A percentile compares a stretch with the other conserved stretches of the same genome.
Conservation (phyloP, 768 basidiomycete species). For the Dictyophora rubrovolvata region DNA sequence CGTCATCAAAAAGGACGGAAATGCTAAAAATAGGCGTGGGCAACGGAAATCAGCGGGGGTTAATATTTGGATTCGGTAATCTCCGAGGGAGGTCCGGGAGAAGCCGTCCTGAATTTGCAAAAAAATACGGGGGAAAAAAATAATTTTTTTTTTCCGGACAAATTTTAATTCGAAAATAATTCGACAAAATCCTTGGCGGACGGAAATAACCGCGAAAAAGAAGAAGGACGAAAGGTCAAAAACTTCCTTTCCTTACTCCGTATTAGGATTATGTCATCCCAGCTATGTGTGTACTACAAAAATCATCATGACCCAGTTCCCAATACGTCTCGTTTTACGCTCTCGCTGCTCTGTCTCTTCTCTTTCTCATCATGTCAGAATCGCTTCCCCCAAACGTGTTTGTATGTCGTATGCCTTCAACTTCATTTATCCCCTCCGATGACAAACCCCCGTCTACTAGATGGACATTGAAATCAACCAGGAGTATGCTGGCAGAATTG, state of each 20-base stretch:
- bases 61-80: neutral
- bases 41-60: neutral
- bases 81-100: neutral
- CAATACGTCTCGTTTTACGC: neutral
- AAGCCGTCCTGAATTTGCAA: neutral
- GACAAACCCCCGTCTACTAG: neutral
- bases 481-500: conserved; percentile 40
- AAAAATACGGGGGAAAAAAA: neutral
- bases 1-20: neutral
- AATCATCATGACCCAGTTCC: neutral
- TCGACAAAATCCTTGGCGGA: neutral
- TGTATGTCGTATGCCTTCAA: neutral
- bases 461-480: conserved; percentile 9
- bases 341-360: neutral
- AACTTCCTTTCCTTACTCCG: neutral
- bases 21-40: neutral
- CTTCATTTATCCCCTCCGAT: neutral
- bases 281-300: neutral
- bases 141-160: neutral
- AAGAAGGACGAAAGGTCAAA: neutral
- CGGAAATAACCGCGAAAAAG: neutral
- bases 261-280: neutral
- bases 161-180: neutral
- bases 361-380: neutral
- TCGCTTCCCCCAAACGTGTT: conserved; percentile 1